Evolutionary conservation across 106 monocot genomes (phyloP), one percentile per base, ranked within the genome.

Genomic region (Hemerocallis citrina): DNA sequence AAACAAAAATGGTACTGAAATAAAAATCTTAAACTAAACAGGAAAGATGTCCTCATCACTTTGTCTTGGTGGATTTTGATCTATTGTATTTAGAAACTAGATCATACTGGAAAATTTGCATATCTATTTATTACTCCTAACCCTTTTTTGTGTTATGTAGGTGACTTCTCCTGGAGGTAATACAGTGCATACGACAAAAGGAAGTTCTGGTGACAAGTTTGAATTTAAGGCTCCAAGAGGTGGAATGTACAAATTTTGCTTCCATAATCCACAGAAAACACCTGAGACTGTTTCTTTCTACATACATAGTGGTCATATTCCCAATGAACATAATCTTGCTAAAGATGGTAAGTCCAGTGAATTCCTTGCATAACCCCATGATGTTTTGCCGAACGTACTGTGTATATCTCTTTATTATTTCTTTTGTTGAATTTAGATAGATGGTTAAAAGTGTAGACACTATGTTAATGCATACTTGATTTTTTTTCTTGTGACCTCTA

Each of bases 221-320:
- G 88, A 84, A 45, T 99, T 99, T 36, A 85, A 80, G 63, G 92
- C 92, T 36, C 92, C 91, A 51, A 70, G 77, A 72, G 61, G 60
- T 74, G 98, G 98, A 55, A 88, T 92, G 92, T 88, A 99, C 69
- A 88, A 99, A 68, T 99, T 99, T 34, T 99, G 98, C 45, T 99
- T 99, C 60, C 81, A 82, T 64, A 99, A 88, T 62, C 81, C 84
- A 20, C 59, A 79, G 29, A 66, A 63, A 62, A 63, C 85, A 57
- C 88, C 92, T 28, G 92, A 99, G 57, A 85, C 83, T 48, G 72
- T 99, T 52, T 92, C 98, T 41, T 99, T 99, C 68, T 80, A 99
- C 70, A 88, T 99, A 47, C 98, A 99, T 64, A 77, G 75, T 47
- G 98, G 98, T 2, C 98, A 99, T 71, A 85, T 99, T 70, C 88